Conservation (phyloP, 1,139 yeast genomes). For the Blastobotrys indianensis region DNA sequence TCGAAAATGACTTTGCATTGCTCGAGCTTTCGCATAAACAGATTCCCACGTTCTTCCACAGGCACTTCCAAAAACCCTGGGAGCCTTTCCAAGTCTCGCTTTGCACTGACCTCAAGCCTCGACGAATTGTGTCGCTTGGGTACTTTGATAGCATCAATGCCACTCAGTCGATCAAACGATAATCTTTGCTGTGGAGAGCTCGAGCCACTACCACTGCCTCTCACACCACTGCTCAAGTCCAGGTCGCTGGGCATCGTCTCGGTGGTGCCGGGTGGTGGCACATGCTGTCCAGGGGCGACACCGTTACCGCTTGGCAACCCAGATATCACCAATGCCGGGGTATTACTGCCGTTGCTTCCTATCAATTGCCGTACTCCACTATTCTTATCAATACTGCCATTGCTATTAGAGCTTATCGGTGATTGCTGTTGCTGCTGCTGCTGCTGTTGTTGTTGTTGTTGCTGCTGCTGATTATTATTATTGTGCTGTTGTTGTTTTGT, state of each 20-base stretch:
- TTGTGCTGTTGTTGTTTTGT: neutral
- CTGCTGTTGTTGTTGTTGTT: neutral
- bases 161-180: conserved; percentile 36
- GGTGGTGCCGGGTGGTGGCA: conserved; percentile 35
- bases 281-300: conserved; percentile 16
- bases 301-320: neutral
- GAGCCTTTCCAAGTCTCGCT: conserved; percentile 70
- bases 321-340: conserved; percentile 12
- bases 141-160: conserved; percentile 56
- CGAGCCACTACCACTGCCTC: conserved; percentile 16
- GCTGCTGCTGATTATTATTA: conserved; percentile 1
- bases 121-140: conserved; percentile 95
- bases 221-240: conserved; percentile 22
- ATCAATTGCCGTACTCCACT: neutral
- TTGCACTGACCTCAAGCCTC: conserved; percentile 71
- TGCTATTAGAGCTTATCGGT: neutral
- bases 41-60: conserved; percentile 74
- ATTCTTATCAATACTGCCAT: neutral
- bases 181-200: conserved; percentile 17
- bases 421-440: neutral
- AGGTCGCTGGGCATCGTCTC: conserved; percentile 38
- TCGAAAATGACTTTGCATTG: conserved; percentile 95
- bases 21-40: conserved; percentile 81
- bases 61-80: conserved; percentile 90
- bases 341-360: neutral